A percentile compares a stretch with the other conserved stretches of the same genome.
Evolutionary conservation across 2,329 filamentous ascomycete genomes (phyloP).

Genomic region (Hymenotorrendiella dingleyae): DNA sequence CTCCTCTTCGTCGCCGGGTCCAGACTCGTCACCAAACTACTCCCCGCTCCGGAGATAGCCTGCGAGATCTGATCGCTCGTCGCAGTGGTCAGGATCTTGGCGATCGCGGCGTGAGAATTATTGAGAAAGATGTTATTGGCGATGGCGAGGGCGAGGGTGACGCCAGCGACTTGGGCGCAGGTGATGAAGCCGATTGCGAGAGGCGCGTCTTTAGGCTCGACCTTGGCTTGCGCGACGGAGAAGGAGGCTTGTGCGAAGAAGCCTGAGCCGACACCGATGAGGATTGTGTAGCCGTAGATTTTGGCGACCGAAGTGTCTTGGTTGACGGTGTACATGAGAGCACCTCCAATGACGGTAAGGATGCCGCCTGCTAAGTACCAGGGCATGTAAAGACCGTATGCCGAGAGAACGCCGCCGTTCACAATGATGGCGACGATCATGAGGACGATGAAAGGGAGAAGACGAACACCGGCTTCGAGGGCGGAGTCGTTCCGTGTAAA

Average conservation of each 20-base stretch:
- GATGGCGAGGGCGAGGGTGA: slow-evolving; percentile 34
- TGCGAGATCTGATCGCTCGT: slow-evolving; percentile 25
- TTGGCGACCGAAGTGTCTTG: slow-evolving; percentile 18
- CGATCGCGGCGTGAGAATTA: slow-evolving; percentile 27
- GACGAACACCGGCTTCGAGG: slow-evolving; percentile 37
- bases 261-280: slow-evolving; percentile 38
- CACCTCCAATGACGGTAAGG: slow-evolving; percentile 32
- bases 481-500: slow-evolving; percentile 43
- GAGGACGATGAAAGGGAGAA: slow-evolving; percentile 33
- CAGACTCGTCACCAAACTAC: slow-evolving; percentile 19
- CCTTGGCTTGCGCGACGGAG: slow-evolving; percentile 34
- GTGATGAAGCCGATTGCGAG: slow-evolving; percentile 36
- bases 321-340: slow-evolving; percentile 30
- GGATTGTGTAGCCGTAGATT: slow-evolving; percentile 33
- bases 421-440: slow-evolving; percentile 32
- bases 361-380: slow-evolving; percentile 34
- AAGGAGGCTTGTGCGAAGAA: slow-evolving; percentile 33
- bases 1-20: slow-evolving; percentile 6
- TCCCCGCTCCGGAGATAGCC: slow-evolving; percentile 27
- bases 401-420: slow-evolving; percentile 31
- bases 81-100: slow-evolving; percentile 23
- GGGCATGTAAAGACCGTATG: slow-evolving; percentile 35
- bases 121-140: slow-evolving; percentile 36
- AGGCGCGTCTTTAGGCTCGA: slow-evolving; percentile 28
- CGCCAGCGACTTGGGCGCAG: slow-evolving; percentile 32